Conservation (phyloP, 192 early-diverging fungal genomes). For the Backusella parvicylindrica region DNA sequence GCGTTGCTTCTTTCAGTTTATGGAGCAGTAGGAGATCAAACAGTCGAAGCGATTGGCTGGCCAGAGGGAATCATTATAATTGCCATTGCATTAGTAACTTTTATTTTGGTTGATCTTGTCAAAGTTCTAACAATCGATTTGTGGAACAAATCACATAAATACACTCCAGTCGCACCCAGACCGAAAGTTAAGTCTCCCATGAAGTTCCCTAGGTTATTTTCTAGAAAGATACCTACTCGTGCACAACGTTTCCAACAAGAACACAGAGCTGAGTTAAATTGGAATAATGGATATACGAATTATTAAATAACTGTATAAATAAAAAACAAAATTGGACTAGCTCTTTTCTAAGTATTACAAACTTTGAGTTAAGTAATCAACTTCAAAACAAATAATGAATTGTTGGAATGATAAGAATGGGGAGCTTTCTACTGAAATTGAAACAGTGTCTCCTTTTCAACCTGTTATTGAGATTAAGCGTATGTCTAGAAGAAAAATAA, state of each 20-base stretch:
- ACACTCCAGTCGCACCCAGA: neutral
- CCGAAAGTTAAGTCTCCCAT: neutral
- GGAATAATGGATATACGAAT: neutral
- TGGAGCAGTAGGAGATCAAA: conserved; percentile 36
- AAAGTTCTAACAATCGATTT: conserved; percentile 44
- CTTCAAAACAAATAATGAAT: neutral
- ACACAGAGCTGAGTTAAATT: neutral
- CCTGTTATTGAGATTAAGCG: too few species aligned
- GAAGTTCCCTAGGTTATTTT: neutral
- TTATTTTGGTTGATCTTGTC: conserved; percentile 61
- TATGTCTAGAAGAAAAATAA: too few species aligned
- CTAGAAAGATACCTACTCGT: neutral
- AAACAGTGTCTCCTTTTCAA: too few species aligned
- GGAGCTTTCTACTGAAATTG: neutral
- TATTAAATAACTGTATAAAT: neutral
- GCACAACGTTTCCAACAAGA: conserved; percentile 3
- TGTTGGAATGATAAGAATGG: neutral
- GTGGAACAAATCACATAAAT: conserved; percentile 9
- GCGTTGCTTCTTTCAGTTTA: conserved; percentile 55
- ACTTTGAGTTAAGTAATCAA: neutral
- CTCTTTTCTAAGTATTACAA: neutral
- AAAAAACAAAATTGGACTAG: neutral
- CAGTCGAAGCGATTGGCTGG: conserved; percentile 40
- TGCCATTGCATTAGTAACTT: conserved; percentile 50
- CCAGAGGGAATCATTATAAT: conserved; percentile 48